Evolutionary conservation across 2,329 filamentous ascomycete genomes (phyloP), one percentile per base, ranked within the genome.

Genomic region (Xylariaceae sp.): DNA sequence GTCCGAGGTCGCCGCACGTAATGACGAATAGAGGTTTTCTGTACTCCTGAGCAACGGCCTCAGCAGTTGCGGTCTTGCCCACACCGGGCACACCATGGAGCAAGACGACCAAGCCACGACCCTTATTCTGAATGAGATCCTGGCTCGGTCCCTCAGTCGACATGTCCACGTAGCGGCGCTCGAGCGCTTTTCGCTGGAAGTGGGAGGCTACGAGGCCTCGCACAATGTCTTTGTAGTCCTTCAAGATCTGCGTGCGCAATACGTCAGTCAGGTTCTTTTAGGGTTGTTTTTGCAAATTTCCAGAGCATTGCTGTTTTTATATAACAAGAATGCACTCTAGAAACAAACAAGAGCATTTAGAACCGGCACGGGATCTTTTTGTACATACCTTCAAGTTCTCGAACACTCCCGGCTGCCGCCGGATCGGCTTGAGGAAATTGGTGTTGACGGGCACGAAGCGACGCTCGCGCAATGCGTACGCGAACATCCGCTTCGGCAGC

Each of bases 71-170:
- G 0, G 75, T 77, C 63, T 77, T 77, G 5, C 75, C 75, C 0
- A 76, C 73, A 22, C 75, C 75, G 0, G 75, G 74, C 0, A 71
- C 68, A 22, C 75, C 75, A 49, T 76, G 73, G 0, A 77, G 61
- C 0, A 77, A 58, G 0, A 77, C 64, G 2, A 75, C 66, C 0
- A 77, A 58, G 5, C 74, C 73, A 1, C 67, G 64, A 1, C 71
- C 72, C 55, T 76, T 77, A 53, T 72, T 72, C 45, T 68, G 66
- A 41, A 76, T 71, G 7, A 76, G 52, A 55, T 76, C 73, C 56
- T 72, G 68, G 39, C 56, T 58, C 1, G 60, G 57, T 0, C 61
- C 58, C 31, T 61, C 61, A 1, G 53, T 56, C 14, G 59, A 54
- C 54, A 62, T 59, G 42, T 65, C 61, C 3, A 54, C 56, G 40